phyloP scores from a whole-genome alignment of 305 asterid genomes.

The Rubia occidens region DNA sequence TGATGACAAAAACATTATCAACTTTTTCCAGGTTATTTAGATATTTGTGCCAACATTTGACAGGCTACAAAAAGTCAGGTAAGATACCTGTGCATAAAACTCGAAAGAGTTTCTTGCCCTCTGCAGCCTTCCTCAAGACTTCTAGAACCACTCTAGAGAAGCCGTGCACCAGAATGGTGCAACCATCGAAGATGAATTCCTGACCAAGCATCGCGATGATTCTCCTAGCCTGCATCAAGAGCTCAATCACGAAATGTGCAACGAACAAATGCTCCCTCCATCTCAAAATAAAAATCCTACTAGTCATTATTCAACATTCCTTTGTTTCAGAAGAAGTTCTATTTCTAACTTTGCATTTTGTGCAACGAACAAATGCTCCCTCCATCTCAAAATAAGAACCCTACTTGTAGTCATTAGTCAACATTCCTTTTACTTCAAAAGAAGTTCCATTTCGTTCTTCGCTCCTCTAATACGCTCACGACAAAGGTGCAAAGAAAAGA shows the following conservation, averaged over 20 bases:
- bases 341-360: too few species aligned
- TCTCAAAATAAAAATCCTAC: neutral
- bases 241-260: neutral
- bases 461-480: too few species aligned
- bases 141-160: constrained; percentile 86
- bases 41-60: neutral
- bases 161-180: constrained; percentile 93
- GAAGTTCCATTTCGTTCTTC: too few species aligned
- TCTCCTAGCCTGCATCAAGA: constrained; percentile 56
- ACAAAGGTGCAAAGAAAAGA: neutral
- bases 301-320: neutral
- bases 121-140: constrained; percentile 69
- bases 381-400: neutral
- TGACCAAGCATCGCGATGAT: constrained; percentile 84
- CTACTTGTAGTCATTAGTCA: neutral
- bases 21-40: neutral
- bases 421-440: too few species aligned
- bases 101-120: constrained; percentile 56
- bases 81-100: constrained; percentile 68
- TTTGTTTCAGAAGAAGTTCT: too few species aligned
- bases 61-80: too few species aligned
- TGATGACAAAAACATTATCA: neutral
- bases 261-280: neutral
- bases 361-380: neutral
- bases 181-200: constrained; percentile 85